Evolutionary conservation across 371 early-diverging fungal species (phyloP).

Genomic region (Saksenaea oblongispora): DNA sequence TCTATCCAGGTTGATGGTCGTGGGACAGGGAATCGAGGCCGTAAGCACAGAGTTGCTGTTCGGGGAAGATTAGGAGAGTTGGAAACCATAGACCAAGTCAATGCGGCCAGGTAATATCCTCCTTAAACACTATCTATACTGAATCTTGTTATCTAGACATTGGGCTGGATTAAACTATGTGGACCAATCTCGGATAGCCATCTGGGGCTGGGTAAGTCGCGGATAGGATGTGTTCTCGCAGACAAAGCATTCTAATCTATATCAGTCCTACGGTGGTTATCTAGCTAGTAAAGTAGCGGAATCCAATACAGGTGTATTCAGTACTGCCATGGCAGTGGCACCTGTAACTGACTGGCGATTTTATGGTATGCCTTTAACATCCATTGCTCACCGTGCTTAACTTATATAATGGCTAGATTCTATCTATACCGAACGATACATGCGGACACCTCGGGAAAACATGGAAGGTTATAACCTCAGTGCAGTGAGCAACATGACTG

Average conservation of each 20-base stretch:
- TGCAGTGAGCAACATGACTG: conserved; percentile 80
- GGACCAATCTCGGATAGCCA: conserved; percentile 78
- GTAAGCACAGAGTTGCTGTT: conserved; percentile 79
- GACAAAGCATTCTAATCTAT: not conserved
- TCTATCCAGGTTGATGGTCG: conserved; percentile 75
- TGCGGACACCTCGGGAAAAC: conserved; percentile 86
- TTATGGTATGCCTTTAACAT: conserved; percentile 49
- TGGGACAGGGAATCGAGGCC: conserved; percentile 89
- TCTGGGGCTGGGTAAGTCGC: conserved; percentile 90
- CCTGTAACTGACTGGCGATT: conserved; percentile 95
- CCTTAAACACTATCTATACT: not conserved
- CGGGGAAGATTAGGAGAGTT: conserved; percentile 76
- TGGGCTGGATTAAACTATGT: conserved; percentile 74
- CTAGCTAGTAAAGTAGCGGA: conserved; percentile 87
- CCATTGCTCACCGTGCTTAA: not conserved
- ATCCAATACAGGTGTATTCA: conserved; percentile 78
- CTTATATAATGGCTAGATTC: conserved; percentile 58
- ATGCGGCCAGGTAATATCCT: conserved; percentile 64
- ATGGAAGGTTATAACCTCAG: conserved; percentile 76
- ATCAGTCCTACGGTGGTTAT: conserved; percentile 92
- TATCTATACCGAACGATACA: conserved; percentile 96
- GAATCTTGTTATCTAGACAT: conserved; percentile 22
- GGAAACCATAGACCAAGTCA: conserved; percentile 87
- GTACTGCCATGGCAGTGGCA: conserved; percentile 90
- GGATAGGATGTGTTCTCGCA: not conserved